These are phyloP conservation scores for Amanita exitialis DNA, from an alignment of 768 basidiomycete genomes.

Conservation along the genomic window DNA sequence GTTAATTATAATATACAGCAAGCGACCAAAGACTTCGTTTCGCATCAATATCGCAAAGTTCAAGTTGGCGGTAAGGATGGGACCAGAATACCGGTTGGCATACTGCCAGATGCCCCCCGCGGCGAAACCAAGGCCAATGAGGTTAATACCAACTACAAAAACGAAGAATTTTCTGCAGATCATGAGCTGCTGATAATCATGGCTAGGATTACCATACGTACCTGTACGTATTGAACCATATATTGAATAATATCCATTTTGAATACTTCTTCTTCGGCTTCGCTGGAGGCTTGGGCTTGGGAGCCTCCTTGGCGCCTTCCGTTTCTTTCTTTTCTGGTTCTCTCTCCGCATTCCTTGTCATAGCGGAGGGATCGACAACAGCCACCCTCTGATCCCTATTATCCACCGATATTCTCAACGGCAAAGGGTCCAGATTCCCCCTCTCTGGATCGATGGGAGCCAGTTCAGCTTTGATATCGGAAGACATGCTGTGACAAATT, in stretches of 20 bases:
- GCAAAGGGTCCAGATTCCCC: conserved; percentile 38
- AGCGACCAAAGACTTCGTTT: conserved; percentile 68
- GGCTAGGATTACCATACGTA: conserved; percentile 14
- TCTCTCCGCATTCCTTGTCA: conserved; percentile 1
- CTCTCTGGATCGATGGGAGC: conserved; percentile 48
- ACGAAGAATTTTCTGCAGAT: conserved; percentile 58
- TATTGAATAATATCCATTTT: conserved; percentile 43
- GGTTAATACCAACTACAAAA: conserved; percentile 48
- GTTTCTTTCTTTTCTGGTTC: conserved; percentile 8
- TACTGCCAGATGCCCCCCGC: conserved; percentile 60
- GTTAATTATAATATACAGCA: conserved; percentile 57
- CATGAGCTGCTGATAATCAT: not conserved
- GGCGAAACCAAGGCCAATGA: conserved; percentile 51
- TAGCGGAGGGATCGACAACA: conserved; percentile 13
- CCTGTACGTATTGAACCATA: conserved; percentile 74
- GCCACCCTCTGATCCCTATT: conserved; percentile 27
- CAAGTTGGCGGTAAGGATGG: conserved; percentile 63
- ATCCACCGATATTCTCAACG: conserved; percentile 20
- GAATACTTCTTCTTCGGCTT: conserved; percentile 48
- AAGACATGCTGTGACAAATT: conserved; percentile 29
- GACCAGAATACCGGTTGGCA: conserved; percentile 47
- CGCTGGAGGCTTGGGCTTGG: conserved; percentile 26
- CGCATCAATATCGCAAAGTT: conserved; percentile 66
- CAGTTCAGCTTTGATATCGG: conserved; percentile 24
- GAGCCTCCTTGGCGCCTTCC: conserved; percentile 25